Conservation (phyloP, 345 rosid species). For the Ricinus communis region DNA sequence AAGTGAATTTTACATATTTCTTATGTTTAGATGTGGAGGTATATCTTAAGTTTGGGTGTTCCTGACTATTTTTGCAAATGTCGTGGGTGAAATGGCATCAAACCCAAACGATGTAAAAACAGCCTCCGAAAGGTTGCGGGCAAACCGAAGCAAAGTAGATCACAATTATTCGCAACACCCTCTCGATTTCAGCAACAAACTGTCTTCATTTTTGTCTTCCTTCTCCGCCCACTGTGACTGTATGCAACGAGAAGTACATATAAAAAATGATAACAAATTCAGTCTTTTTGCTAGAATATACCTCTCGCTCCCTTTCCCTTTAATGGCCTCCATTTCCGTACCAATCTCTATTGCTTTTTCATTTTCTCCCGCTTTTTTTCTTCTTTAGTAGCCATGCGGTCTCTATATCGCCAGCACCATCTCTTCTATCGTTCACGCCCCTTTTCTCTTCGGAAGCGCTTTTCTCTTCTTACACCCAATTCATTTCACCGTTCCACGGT, state of each 20-base stretch:
- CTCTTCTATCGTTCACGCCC: constrained; percentile 2
- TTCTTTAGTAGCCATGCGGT: constrained; percentile 33
- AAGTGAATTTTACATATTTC: no score
- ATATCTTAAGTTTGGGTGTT: no score
- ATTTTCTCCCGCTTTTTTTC: background rate
- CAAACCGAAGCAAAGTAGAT: no score
- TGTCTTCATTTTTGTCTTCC: background rate
- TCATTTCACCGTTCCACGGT: constrained; percentile 1
- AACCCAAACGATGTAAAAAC: no score
- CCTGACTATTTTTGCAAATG: no score
- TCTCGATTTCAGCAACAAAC: background rate
- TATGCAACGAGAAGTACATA: background rate
- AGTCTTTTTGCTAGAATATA: background rate
- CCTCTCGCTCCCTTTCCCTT: background rate
- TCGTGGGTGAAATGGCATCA: no score
- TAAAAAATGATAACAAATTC: no score
- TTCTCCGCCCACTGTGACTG: background rate
- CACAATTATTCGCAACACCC: no score
- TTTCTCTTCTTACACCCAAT: background rate
- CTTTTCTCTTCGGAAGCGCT: constrained; percentile 2
- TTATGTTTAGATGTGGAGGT: no score
- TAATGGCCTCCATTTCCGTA: background rate
- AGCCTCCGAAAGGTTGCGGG: no score
- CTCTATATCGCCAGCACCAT: constrained; percentile 19
- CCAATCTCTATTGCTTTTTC: background rate